These are phyloP conservation scores for Ceratocystis alfenasii DNA, from an alignment of 2,329 filamentous ascomycete species.

Conservation along the genomic window DNA sequence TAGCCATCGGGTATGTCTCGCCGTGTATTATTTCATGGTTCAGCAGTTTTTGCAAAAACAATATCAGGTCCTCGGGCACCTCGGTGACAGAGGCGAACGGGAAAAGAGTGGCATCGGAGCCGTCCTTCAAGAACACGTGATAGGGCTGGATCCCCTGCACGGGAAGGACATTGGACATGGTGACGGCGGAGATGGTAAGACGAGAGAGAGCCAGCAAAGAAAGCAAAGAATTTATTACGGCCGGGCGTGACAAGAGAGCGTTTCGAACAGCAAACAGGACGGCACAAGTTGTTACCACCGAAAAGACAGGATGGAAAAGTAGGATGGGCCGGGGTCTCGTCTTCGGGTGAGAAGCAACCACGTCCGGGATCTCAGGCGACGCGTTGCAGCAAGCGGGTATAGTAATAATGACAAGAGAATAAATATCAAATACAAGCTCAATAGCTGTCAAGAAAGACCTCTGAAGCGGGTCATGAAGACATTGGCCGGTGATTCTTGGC, in stretches of 20 bases:
- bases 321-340: not conserved
- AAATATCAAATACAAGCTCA: not conserved
- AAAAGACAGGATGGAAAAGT: not conserved
- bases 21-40: constrained; percentile 86
- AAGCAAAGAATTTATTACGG: not conserved
- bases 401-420: not conserved
- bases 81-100: constrained; percentile 67
- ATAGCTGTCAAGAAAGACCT: not conserved
- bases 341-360: not conserved
- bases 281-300: not conserved
- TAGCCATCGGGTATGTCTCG: constrained; percentile 82
- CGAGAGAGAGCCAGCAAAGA: not conserved
- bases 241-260: not conserved
- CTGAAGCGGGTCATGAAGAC: too few species aligned
- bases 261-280: not conserved
- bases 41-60: constrained; percentile 70
- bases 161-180: constrained; percentile 48
- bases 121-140: constrained; percentile 65
- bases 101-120: constrained; percentile 69
- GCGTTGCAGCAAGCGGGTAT: not conserved
- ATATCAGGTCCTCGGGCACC: constrained; percentile 62
- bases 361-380: not conserved
- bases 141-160: constrained; percentile 50
- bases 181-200: not conserved
- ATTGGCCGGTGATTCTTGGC: not conserved